These are phyloP conservation scores for Rhinocladiella mackenziei DNA, from an alignment of 2,329 filamentous ascomycete genomes.

Conservation along the genomic window DNA sequence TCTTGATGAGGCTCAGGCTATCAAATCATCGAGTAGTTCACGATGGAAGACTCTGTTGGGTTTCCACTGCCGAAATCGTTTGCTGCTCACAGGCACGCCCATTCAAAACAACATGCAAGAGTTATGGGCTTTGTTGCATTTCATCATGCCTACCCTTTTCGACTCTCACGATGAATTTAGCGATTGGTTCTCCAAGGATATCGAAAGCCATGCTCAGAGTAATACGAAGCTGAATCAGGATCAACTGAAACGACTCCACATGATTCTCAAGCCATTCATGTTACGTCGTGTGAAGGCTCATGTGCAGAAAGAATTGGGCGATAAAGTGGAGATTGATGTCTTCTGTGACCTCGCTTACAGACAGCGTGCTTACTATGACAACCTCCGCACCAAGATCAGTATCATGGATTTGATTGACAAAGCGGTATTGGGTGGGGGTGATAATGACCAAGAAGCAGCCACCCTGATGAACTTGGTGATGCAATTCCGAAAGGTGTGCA, in stretches of 20 bases:
- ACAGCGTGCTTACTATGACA: constrained; percentile 88
- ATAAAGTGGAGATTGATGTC: constrained; percentile 96
- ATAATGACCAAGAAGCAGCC: constrained; percentile 90
- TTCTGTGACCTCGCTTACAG: constrained; percentile 97
- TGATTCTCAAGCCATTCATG: constrained; percentile 99
- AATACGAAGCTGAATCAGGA: constrained; percentile 99
- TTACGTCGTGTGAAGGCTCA: constrained; percentile 99
- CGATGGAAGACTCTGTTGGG: constrained; percentile 93
- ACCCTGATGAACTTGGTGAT: constrained; percentile 99
- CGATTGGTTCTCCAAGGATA: constrained; percentile 57
- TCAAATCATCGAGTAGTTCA: constrained; percentile 95
- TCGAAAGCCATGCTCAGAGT: constrained; percentile 96
- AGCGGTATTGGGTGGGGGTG: constrained; percentile 84
- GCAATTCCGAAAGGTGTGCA: constrained; percentile 99
- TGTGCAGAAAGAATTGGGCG: constrained; percentile 95
- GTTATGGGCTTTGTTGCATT: constrained; percentile 93
- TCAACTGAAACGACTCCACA: constrained; percentile 91
- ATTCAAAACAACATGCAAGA: constrained; percentile 99
- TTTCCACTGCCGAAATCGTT: constrained; percentile 91
- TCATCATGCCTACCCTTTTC: constrained; percentile 99
- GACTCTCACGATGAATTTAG: constrained; percentile 55
- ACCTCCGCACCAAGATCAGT: constrained; percentile 92
- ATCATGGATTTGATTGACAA: constrained; percentile 99
- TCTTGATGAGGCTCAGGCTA: constrained; percentile 94
- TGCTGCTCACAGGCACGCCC: constrained; percentile 90